Percentiles rank a stretch among this genome's conserved stretches.
These are phyloP conservation scores for Phlyctochytrium arcticum DNA, from an alignment of 192 early-diverging fungal species.

Conservation along the genomic window DNA sequence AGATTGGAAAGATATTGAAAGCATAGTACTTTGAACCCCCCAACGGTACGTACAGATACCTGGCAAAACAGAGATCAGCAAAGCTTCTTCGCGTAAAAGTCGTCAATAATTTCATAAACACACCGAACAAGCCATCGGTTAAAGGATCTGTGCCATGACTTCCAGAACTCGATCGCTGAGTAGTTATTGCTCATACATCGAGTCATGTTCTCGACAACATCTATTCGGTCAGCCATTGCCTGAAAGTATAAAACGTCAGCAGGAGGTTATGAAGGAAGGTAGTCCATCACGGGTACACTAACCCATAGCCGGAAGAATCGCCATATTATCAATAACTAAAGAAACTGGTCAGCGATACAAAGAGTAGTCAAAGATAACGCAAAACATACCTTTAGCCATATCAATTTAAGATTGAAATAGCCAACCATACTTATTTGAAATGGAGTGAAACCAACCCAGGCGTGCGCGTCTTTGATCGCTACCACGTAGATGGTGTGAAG, in stretches of 20 bases:
- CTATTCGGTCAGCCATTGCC: slow-evolving; percentile 84
- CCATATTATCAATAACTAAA: slow-evolving; percentile 88
- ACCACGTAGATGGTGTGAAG: slow-evolving; percentile 86
- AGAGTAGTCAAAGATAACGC: background rate
- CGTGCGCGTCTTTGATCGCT: slow-evolving; percentile 81
- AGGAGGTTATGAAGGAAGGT: too few relatives aligned
- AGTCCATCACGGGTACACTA: too few relatives aligned
- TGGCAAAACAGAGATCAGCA: background rate
- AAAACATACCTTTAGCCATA: slow-evolving; percentile 79
- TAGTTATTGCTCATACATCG: slow-evolving; percentile 97
- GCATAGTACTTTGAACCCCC: slow-evolving; percentile 69
- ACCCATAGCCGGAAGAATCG: slow-evolving; percentile 93
- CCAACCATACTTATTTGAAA: slow-evolving; percentile 84
- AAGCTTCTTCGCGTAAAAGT: background rate
- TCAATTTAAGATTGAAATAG: slow-evolving; percentile 82
- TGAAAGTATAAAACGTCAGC: too few relatives aligned
- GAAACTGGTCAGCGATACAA: background rate
- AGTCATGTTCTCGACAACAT: slow-evolving; percentile 90
- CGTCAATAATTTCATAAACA: background rate
- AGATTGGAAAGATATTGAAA: slow-evolving; percentile 81
- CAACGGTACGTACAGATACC: slow-evolving; percentile 87
- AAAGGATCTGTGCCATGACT: slow-evolving; percentile 92
- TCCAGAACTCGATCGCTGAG: slow-evolving; percentile 90
- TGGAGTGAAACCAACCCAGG: slow-evolving; percentile 76
- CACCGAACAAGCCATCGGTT: slow-evolving; percentile 87